phyloP scores from a whole-genome alignment of 805 yeast species.

The Nakazawaea wyomingensis region DNA sequence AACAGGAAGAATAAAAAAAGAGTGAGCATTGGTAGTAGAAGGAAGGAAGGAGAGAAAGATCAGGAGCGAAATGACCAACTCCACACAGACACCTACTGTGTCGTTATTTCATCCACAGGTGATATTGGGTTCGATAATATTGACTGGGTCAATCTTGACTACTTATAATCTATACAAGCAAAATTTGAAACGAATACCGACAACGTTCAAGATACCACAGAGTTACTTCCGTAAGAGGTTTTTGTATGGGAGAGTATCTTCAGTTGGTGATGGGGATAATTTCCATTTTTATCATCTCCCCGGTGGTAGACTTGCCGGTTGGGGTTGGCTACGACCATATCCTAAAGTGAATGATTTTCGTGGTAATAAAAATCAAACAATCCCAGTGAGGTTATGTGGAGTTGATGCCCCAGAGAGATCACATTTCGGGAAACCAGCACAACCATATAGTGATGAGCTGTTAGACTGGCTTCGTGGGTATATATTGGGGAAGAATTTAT shows the following conservation, averaged over 20 bases:
- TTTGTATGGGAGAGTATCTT: slow-evolving; percentile 69
- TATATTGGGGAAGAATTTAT: slow-evolving; percentile 60
- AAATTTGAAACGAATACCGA: slow-evolving; percentile 45
- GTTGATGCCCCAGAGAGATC: slow-evolving; percentile 96
- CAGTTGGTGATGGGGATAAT: slow-evolving; percentile 96
- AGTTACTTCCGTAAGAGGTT: slow-evolving; percentile 37
- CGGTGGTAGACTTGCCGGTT: slow-evolving; percentile 81
- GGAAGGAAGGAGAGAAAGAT: too few relatives aligned
- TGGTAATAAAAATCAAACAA: slow-evolving; percentile 57
- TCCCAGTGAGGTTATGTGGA: slow-evolving; percentile 82
- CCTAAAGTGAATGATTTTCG: slow-evolving; percentile 48
- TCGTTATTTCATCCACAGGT: slow-evolving; percentile 9
- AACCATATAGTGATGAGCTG: slow-evolving; percentile 83
- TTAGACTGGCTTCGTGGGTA: slow-evolving; percentile 66
- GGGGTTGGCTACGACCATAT: slow-evolving; percentile 81
- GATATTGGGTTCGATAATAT: slow-evolving; percentile 3
- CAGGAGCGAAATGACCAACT: too few relatives aligned
- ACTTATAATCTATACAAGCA: slow-evolving; percentile 38
- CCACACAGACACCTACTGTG: background rate
- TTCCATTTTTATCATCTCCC: slow-evolving; percentile 92
- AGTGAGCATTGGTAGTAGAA: too few relatives aligned
- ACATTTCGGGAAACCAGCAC: slow-evolving; percentile 92
- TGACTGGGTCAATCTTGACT: slow-evolving; percentile 35
- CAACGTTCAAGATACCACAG: slow-evolving; percentile 46
- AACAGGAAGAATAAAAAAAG: too few relatives aligned